Evolutionary conservation across 2,329 filamentous ascomycete genomes (phyloP).

Genomic region (Talaromyces sp.): DNA sequence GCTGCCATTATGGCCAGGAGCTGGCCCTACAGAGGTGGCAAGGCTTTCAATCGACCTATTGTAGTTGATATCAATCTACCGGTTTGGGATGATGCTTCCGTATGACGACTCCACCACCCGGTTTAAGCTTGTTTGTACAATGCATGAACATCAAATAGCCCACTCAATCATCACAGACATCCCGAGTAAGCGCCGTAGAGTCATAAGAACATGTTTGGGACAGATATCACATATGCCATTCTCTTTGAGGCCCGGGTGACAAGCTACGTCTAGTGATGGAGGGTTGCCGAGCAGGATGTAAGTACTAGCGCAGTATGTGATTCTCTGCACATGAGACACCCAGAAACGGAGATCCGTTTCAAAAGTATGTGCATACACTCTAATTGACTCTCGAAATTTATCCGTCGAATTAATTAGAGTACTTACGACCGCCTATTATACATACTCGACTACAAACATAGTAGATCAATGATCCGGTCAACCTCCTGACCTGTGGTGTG

Average conservation of each 20-base stretch:
- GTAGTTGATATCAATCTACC: conserved; percentile 78
- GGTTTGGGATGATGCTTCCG: conserved; percentile 42
- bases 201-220: background rate
- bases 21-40: conserved; percentile 60
- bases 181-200: background rate
- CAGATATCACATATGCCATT: background rate
- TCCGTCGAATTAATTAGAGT: background rate
- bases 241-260: background rate
- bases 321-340: background rate
- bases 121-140: background rate
- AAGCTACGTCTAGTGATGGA: background rate
- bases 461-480: background rate
- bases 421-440: background rate
- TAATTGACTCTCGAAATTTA: background rate
- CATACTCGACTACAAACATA: background rate
- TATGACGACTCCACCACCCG: background rate
- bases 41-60: conserved; percentile 71
- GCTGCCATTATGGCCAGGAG: conserved; percentile 69
- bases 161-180: background rate
- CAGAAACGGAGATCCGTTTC: background rate
- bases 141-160: background rate
- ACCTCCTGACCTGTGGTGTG: conserved; percentile 10
- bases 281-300: background rate
- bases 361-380: background rate
- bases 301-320: background rate